Conservation (phyloP, 2,329 filamentous ascomycete genomes). For the Proliferodiscus dingleyae region DNA sequence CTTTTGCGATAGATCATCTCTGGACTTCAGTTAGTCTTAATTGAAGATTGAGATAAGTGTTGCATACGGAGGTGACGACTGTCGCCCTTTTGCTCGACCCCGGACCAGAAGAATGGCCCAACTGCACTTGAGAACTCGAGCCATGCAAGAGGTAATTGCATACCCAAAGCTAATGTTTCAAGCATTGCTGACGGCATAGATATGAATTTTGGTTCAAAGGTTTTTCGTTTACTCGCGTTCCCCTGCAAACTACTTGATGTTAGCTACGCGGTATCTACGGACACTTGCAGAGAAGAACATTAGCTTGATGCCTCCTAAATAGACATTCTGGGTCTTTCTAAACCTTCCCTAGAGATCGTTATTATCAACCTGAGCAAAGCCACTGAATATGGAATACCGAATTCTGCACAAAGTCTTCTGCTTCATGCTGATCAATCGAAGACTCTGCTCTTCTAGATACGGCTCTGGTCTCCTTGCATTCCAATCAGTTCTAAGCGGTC, state of each 20-base stretch:
- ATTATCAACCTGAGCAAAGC: no score
- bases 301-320: no score
- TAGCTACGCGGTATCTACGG: constrained; percentile 3
- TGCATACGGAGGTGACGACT: constrained; percentile 53
- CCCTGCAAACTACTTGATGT: constrained; percentile 20
- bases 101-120: constrained; percentile 60
- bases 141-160: constrained; percentile 52
- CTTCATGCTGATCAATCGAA: no score
- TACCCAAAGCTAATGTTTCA: constrained; percentile 49
- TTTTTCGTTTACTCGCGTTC: constrained; percentile 51
- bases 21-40: constrained; percentile 23
- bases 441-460: no score
- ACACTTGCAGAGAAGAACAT: no score
- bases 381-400: no score
- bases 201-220: constrained; percentile 52
- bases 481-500: no score
- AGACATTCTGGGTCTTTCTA: no score
- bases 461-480: no score
- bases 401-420: no score
- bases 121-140: constrained; percentile 57
- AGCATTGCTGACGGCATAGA: constrained; percentile 48
- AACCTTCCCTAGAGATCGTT: no score
- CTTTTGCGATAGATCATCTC: constrained; percentile 62
- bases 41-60: background rate
- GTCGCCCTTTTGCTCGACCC: constrained; percentile 51